Evolutionary conservation across 2,329 filamentous ascomycete genomes (phyloP).

Genomic region (Arthrobotrys sphaeroides): DNA sequence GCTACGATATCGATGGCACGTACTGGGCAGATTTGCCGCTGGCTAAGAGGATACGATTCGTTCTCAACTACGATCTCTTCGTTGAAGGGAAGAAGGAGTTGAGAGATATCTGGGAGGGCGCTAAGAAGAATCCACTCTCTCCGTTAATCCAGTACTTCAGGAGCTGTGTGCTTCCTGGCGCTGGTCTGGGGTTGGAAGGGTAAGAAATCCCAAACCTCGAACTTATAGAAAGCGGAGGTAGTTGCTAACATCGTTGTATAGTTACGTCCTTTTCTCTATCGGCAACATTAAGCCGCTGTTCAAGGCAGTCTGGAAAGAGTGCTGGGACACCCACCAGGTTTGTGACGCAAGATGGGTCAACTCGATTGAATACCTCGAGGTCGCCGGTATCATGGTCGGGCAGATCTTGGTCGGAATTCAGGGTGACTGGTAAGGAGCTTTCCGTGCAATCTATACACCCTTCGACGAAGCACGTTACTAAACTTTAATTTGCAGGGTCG

Average conservation of each 20-base stretch:
- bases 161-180: slow-evolving; percentile 91
- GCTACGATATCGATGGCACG: slow-evolving; percentile 79
- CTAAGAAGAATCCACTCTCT: slow-evolving; percentile 84
- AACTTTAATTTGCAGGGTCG: slow-evolving; percentile 71
- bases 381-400: slow-evolving; percentile 92
- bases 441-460: slow-evolving; percentile 11
- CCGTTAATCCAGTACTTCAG: slow-evolving; percentile 87
- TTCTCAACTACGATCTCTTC: slow-evolving; percentile 73
- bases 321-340: slow-evolving; percentile 75
- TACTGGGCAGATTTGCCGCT: slow-evolving; percentile 93
- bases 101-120: slow-evolving; percentile 75
- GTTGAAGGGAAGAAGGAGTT: slow-evolving; percentile 74
- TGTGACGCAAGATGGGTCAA: slow-evolving; percentile 84
- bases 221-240: background rate
- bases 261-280: slow-evolving; percentile 96
- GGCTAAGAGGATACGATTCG: slow-evolving; percentile 76
- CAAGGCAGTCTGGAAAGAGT: slow-evolving; percentile 75
- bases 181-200: slow-evolving; percentile 89
- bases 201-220: slow-evolving; percentile 59
- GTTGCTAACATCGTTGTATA: slow-evolving; percentile 57
- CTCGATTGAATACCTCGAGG: slow-evolving; percentile 88
- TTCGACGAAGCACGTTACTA: slow-evolving; percentile 67
- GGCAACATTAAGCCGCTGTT: slow-evolving; percentile 90
- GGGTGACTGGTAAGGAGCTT: slow-evolving; percentile 69
- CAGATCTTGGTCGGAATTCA: slow-evolving; percentile 86